phyloP scores from a whole-genome alignment of 139 green algal genomes.

The Closterium sp. region DNA sequence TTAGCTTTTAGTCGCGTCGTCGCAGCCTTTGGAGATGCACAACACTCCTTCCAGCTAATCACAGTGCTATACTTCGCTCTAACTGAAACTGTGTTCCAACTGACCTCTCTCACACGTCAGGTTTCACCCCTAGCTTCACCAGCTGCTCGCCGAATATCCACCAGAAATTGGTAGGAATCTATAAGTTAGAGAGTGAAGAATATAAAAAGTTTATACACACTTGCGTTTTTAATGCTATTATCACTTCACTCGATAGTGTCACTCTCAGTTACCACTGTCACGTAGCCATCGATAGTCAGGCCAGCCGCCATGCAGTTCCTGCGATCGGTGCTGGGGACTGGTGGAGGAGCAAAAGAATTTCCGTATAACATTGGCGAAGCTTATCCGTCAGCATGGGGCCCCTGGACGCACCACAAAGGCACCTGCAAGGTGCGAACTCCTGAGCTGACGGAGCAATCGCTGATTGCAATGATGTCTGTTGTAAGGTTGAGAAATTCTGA shows the following conservation, averaged over 20 bases:
- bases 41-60: neutral
- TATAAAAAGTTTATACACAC: no score
- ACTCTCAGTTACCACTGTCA: neutral
- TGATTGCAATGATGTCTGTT: no score
- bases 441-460: no score
- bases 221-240: no score
- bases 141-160: neutral
- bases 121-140: neutral
- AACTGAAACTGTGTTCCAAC: neutral
- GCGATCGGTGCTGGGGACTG: slow-evolving; percentile 32
- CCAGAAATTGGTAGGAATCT: neutral
- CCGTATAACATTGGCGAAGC: slow-evolving; percentile 47
- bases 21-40: neutral
- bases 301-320: slow-evolving; percentile 26
- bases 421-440: slow-evolving; percentile 49
- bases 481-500: no score
- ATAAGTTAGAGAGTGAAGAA: no score
- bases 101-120: neutral
- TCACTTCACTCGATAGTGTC: neutral
- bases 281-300: neutral
- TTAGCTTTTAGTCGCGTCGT: neutral
- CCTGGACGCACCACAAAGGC: slow-evolving; percentile 40
- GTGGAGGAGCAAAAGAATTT: slow-evolving; percentile 25
- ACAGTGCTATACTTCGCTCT: neutral
- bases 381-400: slow-evolving; percentile 43